Evolutionary conservation across 768 basidiomycete species (phyloP), one percentile per base, ranked within the genome.

Genomic region (Leccinellum albellum): DNA sequence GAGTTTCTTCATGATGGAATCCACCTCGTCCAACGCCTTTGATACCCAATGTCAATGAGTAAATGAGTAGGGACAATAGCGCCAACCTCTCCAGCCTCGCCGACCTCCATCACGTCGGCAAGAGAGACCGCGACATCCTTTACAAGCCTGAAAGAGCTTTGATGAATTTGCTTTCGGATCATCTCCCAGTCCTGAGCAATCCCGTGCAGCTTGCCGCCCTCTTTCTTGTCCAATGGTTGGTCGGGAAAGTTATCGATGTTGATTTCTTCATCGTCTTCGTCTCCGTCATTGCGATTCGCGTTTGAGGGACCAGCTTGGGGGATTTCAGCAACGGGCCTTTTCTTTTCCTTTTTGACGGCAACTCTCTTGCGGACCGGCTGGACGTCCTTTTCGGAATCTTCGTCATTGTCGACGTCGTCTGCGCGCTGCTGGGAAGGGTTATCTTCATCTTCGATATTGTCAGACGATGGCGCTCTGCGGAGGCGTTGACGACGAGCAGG

Each of bases 1-100:
- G 3, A 89, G 75, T 46, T 81, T 77, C 64, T 80, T 85, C 82
- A 93, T 88, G 49, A 87, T 75, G 21, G 48, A 37, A 56, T 95
- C 91, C 4, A 94, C 76, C 59, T 83, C 78, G 20, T 70, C 72
- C 23, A 90, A 66, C 32, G 78, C 76, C 88, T 89, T 56, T 35
- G 51, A 49, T 49, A 20, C 17, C 49, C 4, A 6, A 44, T 45
- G 51, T 52, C 13, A 21, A 26, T 55, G 5, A 56, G 53, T 23
- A 26, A 26, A 32, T 24, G 26, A 4, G 17, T 20, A 21, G 24
- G 53, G 51, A 23, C 28, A 35, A 28, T 46, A 51, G 21, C 29
- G 64, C 76, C 57, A 50, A 87, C 88, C 73, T 82, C 74, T 58
- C 77, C 76, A 2, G 74, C 76, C 37, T 82, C 76, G 20, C 78